Evolutionary conservation across 306 rosid species (phyloP).

Genomic region (Prosopis cineraria): DNA sequence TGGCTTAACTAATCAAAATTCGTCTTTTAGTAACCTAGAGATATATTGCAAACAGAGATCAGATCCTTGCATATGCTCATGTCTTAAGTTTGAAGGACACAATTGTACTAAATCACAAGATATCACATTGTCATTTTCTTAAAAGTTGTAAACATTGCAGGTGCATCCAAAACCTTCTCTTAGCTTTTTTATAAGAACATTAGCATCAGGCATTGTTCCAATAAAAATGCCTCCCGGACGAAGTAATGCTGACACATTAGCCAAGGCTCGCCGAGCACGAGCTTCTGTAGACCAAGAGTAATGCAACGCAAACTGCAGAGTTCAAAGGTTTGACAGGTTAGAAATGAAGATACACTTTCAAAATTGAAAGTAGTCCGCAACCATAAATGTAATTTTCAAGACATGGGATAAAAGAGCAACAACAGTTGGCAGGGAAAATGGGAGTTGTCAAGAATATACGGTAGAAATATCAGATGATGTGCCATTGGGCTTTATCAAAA

Average conservation of each 20-base stretch:
- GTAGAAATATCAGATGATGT: background rate
- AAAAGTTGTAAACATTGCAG: background rate
- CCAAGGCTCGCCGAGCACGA: constrained; percentile 89
- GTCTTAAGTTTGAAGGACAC: background rate
- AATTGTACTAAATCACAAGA: background rate
- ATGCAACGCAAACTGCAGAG: constrained; percentile 30
- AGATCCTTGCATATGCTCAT: background rate
- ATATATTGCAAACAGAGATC: constrained; percentile 13
- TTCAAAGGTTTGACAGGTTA: background rate
- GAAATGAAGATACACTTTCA: background rate
- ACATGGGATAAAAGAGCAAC: background rate
- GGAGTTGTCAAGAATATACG: background rate
- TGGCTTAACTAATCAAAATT: too few relatives aligned
- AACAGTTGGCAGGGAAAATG: background rate
- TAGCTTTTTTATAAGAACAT: constrained; percentile 88
- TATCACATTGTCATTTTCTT: background rate
- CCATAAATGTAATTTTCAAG: background rate
- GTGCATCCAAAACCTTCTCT: constrained; percentile 69
- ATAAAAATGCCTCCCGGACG: constrained; percentile 96
- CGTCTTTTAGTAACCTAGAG: background rate
- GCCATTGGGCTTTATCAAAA: too few relatives aligned
- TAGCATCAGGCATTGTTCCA: constrained; percentile 99
- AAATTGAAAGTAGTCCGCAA: background rate
- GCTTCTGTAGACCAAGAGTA: constrained; percentile 87
- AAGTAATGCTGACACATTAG: constrained; percentile 93